Evolutionary conservation across 2,329 filamentous ascomycete genomes (phyloP), one percentile per base, ranked within the genome.

Genomic region (Monosporascus sp.): DNA sequence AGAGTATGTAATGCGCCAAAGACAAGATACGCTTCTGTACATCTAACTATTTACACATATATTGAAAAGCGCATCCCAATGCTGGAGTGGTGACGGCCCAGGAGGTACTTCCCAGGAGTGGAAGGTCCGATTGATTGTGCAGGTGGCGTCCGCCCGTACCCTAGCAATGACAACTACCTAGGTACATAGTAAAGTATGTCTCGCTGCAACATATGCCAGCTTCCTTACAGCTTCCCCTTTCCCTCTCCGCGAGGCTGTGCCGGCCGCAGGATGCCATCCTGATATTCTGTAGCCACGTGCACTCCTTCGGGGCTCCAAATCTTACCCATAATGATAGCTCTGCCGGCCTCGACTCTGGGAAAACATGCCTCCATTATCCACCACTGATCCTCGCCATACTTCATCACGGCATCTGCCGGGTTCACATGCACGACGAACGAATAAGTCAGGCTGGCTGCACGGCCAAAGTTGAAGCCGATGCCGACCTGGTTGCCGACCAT

Each of bases 321-420:
- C 66, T 76, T 77, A 51, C 70, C 74, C 62, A 76, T 69, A 55
- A 82, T 65, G 48, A 77, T 70, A 2, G 71, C 75, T 43, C 79
- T 68, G 0, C 77, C 77, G 2, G 74, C 72, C 22, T 67, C 74
- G 3, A 74, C 68, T 22, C 78, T 65, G 3, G 79, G 76, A 62
- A 79, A 81, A 35, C 61, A 71, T 1, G 70, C 69, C 61, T 82
- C 79, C 61, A 80, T 77, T 17, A 82, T 62, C 79, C 79, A 82
- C 79, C 79, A 82, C 14, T 68, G 68, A 3, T 70, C 66, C 3
- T 69, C 70, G 11, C 57, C 55, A 20, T 66, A 64, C 24, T 57
- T 38, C 74, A 82, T 80, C 7, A 79, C 70, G 0, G 77, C 72
- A 44, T 77, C 73, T 5, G 73, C 70, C 0, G 70, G 70, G 43